Evolutionary conservation across 2,329 filamentous ascomycete species (phyloP), one percentile per base, ranked within the genome.

Genomic region (Diplodia scrobiculata): DNA sequence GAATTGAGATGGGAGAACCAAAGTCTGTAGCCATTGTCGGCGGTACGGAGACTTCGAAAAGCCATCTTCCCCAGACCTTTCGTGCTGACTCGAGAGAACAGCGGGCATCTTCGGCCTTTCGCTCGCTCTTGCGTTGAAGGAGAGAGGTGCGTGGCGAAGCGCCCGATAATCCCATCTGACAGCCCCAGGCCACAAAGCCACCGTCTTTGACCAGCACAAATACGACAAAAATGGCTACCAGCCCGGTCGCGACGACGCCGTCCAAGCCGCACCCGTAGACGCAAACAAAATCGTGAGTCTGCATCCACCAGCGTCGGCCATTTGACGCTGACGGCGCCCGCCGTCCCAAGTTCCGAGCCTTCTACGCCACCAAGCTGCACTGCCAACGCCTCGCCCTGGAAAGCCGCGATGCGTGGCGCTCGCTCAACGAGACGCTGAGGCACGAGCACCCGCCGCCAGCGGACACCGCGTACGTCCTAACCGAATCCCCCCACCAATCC

Each of bases 21-120:
- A 55, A 27, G 34, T n/a, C 53, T 19, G 53, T 55, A 9, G 53
- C 53, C 38, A 55, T 55, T 55, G 53, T 41, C 5, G 53, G 53
- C n/a, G 53, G 53, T 55, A 19, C 14, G 34, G 41, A 10, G 6
- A 25, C 11, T 41, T 9, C 29, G 7, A 11, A 25, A 7, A 1
- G 25, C 14, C 11, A 9, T 53, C 0, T 34, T 32, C 29, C 2
- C 14, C 17, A 4, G 10, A 5, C 19, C 5, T 55, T 9, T 7
- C 17, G 2, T 25, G 21, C 53, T 55, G 7, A 55, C 19, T 9
- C 10, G 5, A 14, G 6, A 17, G 19, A 13, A 19, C 27, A 55
- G 53, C 53, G 53, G 53, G 53, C 19, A 6, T 55, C 7, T 41
- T 55, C 11, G 53, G 53, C 34, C 53, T 55, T 17, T 55, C 34